These are phyloP conservation scores for Chaetomiaceae sp. DNA, from an alignment of 2,329 filamentous ascomycete species.

Conservation along the genomic window DNA sequence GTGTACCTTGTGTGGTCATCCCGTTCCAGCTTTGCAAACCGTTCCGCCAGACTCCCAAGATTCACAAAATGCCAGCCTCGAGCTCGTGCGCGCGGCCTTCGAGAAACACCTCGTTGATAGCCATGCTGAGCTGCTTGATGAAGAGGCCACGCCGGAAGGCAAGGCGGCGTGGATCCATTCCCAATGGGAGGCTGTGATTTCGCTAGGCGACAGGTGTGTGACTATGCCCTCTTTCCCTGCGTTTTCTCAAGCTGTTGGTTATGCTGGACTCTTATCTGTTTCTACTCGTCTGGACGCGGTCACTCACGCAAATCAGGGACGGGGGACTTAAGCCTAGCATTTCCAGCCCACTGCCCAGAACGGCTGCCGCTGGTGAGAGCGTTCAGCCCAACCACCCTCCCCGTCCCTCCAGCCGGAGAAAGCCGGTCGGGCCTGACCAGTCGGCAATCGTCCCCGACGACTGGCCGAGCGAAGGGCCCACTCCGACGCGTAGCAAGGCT, in stretches of 20 bases:
- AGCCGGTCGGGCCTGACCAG: neutral
- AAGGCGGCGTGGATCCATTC: conserved; percentile 2
- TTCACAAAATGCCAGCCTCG: neutral
- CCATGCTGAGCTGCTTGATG: conserved; percentile 9
- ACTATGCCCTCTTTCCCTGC: neutral
- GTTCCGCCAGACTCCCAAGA: neutral
- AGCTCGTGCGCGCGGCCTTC: neutral
- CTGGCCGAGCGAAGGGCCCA: conserved; percentile 13
- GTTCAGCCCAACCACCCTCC: neutral
- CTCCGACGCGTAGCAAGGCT: conserved; percentile 17
- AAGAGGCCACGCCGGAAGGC: conserved; percentile 11
- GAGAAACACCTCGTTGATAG: conserved; percentile 6
- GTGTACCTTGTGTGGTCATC: conserved; percentile 13
- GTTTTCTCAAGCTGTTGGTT: neutral
- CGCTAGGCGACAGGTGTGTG: conserved; percentile 13
- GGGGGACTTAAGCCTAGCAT: neutral
- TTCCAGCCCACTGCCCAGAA: neutral
- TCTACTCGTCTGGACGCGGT: neutral
- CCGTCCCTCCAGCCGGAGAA: conserved; percentile 3
- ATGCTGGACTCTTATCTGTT: neutral
- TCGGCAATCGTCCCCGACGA: neutral
- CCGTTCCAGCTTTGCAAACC: too few species aligned
- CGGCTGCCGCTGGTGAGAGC: neutral
- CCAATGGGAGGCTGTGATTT: conserved; percentile 12
- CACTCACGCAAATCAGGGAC: conserved; percentile 6